Percentiles rank a stretch among this genome's conserved stretches.
phyloP scores from a whole-genome alignment of 345 rosid genomes.

The Melaleuca alternifolia region DNA sequence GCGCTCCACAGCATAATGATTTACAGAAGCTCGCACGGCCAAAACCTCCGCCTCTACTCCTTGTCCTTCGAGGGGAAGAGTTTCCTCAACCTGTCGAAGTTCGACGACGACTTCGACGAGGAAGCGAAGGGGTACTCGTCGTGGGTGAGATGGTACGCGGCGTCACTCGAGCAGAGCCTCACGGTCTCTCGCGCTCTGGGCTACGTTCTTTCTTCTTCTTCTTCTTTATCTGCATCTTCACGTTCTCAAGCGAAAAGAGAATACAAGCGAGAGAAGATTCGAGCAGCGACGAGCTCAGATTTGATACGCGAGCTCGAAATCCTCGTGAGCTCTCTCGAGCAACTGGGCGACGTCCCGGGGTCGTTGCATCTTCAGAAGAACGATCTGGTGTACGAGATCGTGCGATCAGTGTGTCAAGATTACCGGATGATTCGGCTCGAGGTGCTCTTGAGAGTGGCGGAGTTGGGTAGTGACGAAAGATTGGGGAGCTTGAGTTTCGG shows the following conservation, averaged over 20 bases:
- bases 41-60: constrained; percentile 30
- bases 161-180: constrained; percentile 30
- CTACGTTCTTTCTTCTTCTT: constrained; percentile 7
- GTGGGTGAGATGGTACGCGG: constrained; percentile 62
- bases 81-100: constrained; percentile 31
- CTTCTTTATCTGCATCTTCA: neutral
- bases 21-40: constrained; percentile 27
- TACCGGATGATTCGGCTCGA: constrained; percentile 32
- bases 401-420: constrained; percentile 36
- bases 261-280: constrained; percentile 2
- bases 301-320: constrained; percentile 21
- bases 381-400: constrained; percentile 33
- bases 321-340: constrained; percentile 21
- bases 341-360: constrained; percentile 20
- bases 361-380: constrained; percentile 34
- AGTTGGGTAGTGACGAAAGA: constrained; percentile 15
- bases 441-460: constrained; percentile 21
- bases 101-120: constrained; percentile 18
- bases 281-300: constrained; percentile 8
- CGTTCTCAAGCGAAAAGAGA: neutral
- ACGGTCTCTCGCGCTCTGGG: constrained; percentile 31
- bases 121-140: constrained; percentile 25
- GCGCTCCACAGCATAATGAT: constrained; percentile 23
- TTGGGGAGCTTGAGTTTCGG: constrained; percentile 7
- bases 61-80: constrained; percentile 31